A percentile compares a stretch with the other conserved stretches of the same genome.
Evolutionary conservation across 169 alveolate genomes (phyloP).

Genomic region (Plasmodium gaboni): DNA sequence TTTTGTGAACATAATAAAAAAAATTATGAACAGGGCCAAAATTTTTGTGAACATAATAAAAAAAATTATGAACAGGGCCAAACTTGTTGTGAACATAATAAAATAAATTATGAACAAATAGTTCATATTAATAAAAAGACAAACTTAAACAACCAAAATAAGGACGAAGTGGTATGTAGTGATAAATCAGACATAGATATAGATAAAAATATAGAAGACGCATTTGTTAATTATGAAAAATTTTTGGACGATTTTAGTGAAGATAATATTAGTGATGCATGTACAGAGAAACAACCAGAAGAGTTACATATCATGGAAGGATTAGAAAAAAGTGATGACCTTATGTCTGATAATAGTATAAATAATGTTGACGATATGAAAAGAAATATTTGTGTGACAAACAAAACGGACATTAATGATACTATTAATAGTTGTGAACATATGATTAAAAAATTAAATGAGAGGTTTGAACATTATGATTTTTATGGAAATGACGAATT

Average conservation of each 20-base stretch:
- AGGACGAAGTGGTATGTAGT: no score
- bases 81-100: no score
- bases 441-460: conserved; percentile 18
- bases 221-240: neutral
- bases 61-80: no score
- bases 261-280: neutral
- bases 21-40: no score
- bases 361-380: neutral
- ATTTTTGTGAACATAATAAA: no score
- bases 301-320: neutral
- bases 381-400: neutral
- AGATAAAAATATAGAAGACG: neutral
- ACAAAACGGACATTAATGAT: neutral
- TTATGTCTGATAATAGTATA: neutral
- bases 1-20: no score
- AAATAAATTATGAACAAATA: no score
- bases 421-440: conserved; percentile 25
- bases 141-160: no score
- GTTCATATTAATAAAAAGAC: no score
- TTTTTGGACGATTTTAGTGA: neutral
- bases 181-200: no score
- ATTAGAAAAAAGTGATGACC: neutral
- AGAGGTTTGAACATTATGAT: conserved; percentile 16
- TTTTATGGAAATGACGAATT: neutral
- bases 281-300: neutral